Percentiles rank a stretch among this genome's conserved stretches.
These are phyloP conservation scores for Cucumis variabilis DNA, from an alignment of 331 rosid species.

Conservation along the genomic window DNA sequence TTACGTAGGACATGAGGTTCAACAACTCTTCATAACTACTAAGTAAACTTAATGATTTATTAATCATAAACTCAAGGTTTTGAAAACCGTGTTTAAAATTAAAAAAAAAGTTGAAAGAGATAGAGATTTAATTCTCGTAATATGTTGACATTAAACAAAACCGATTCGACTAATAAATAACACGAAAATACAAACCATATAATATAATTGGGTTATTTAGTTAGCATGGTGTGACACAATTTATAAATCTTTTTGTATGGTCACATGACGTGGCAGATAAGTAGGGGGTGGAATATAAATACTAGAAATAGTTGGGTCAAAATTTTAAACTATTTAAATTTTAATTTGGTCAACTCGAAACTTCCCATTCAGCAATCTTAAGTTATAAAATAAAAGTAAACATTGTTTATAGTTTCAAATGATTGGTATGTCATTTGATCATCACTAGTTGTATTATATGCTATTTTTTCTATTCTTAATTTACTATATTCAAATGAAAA, in stretches of 20 bases:
- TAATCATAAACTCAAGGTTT: too few relatives aligned
- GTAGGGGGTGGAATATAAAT: not conserved
- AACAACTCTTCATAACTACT: too few relatives aligned
- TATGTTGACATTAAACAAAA: not conserved
- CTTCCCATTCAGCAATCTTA: not conserved
- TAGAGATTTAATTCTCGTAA: not conserved
- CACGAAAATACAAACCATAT: not conserved
- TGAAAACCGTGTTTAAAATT: too few relatives aligned
- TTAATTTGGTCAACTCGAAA: not conserved
- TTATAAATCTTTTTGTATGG: not conserved
- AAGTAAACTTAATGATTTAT: too few relatives aligned
- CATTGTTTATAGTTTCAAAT: not conserved
- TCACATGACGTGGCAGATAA: not conserved
- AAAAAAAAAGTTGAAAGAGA: not conserved
- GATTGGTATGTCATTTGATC: not conserved
- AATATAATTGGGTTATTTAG: not conserved
- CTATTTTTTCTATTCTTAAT: not conserved
- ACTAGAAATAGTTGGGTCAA: not conserved
- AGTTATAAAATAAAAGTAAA: not conserved
- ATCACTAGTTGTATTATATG: not conserved
- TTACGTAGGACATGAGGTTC: too few relatives aligned
- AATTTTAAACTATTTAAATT: not conserved
- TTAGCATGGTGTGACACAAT: too few relatives aligned
- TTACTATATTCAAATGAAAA: too few relatives aligned
- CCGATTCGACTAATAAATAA: not conserved